Percentiles rank a stretch among this genome's conserved stretches.
Evolutionary conservation across 2,329 filamentous ascomycete species (phyloP).

Genomic region (Colletotrichum sp.): DNA sequence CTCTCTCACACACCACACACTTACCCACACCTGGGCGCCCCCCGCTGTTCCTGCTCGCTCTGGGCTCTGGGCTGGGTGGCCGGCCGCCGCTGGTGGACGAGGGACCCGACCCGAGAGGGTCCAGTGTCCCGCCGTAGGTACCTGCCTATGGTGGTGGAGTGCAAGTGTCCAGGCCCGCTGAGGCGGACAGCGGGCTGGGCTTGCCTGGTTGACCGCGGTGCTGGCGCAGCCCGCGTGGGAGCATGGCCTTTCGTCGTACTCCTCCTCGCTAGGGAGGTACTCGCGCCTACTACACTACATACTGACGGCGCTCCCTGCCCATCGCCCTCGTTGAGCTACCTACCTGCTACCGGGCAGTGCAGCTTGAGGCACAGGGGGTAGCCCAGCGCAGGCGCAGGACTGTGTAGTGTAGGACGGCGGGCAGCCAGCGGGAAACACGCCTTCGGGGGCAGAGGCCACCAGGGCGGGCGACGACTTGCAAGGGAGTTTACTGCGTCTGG

Average conservation of each 20-base stretch:
- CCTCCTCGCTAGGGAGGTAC: neutral
- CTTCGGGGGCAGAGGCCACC: neutral
- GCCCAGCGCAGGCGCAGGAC: neutral
- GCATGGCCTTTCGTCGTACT: neutral
- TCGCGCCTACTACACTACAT: neutral
- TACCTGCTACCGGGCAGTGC: constrained; percentile 6
- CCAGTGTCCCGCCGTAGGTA: neutral
- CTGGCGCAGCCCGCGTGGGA: neutral
- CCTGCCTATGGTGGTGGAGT: neutral
- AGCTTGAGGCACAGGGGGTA: constrained; percentile 8
- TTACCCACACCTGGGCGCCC: neutral
- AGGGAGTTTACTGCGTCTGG: neutral
- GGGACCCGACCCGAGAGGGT: neutral
- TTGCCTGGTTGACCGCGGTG: neutral
- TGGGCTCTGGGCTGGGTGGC: neutral
- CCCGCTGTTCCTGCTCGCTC: neutral
- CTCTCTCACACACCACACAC: neutral
- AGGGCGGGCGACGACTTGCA: neutral
- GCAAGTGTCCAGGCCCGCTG: neutral
- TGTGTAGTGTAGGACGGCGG: neutral
- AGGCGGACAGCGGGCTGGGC: neutral
- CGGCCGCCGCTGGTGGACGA: neutral
- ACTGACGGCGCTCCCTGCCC: neutral
- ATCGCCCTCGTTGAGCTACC: neutral
- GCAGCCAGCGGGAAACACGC: neutral